These are phyloP conservation scores for Adiantum capillusveneris DNA, from an alignment of 75 land plant genomes.

Conservation along the genomic window DNA sequence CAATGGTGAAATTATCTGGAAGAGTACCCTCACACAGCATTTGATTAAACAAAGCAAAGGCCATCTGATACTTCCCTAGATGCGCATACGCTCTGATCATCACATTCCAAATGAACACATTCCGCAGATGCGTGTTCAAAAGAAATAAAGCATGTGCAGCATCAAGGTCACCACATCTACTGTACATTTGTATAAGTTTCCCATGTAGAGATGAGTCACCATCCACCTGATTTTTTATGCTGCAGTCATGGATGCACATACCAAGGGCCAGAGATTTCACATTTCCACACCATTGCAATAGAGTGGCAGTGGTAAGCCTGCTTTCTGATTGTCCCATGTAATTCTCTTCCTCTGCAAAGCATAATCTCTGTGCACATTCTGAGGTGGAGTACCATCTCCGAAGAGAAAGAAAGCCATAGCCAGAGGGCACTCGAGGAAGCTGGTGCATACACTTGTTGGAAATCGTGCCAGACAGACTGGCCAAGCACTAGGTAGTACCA, in stretches of 20 bases:
- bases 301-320: background rate
- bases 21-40: constrained; percentile 39
- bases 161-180: constrained; percentile 16
- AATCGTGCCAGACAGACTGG: too few relatives aligned
- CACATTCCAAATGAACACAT: constrained; percentile 8
- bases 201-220: constrained; percentile 18
- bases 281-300: constrained; percentile 5
- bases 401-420: too few relatives aligned
- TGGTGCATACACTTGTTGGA: too few relatives aligned
- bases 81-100: constrained; percentile 15
- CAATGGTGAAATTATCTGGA: constrained; percentile 41
- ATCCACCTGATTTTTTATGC: constrained; percentile 10
- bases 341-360: too few relatives aligned
- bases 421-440: too few relatives aligned
- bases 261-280: background rate
- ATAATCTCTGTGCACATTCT: too few relatives aligned
- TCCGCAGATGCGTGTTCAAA: constrained; percentile 23
- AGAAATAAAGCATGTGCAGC: constrained; percentile 43
- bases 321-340: too few relatives aligned
- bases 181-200: constrained; percentile 40
- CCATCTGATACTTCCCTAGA: constrained; percentile 10
- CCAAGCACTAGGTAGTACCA: too few relatives aligned
- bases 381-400: too few relatives aligned
- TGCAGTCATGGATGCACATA: constrained; percentile 3
- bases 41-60: constrained; percentile 17